Evolutionary conservation across 306 rosid genomes (phyloP).

Genomic region (Myrica gale): DNA sequence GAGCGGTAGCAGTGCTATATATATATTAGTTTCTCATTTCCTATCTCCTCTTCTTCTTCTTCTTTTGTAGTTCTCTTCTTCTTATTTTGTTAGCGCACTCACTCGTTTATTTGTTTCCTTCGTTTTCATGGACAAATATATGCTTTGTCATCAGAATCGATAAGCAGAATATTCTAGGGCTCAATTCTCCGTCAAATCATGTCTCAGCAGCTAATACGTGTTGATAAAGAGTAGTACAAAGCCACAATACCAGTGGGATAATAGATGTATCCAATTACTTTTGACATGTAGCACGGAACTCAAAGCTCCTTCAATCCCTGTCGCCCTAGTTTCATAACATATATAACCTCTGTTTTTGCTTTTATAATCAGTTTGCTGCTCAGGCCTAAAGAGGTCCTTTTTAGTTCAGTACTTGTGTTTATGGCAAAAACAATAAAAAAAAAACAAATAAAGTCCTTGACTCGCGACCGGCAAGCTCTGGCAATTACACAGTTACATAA

Average conservation of each 20-base stretch:
- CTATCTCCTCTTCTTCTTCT: background rate
- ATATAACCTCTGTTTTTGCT: slow-evolving; percentile 20
- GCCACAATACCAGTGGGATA: slow-evolving; percentile 34
- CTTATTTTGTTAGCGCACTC: background rate
- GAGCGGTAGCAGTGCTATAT: too few species aligned
- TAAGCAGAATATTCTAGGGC: background rate
- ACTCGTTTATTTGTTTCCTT: background rate
- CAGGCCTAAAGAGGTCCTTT: slow-evolving; percentile 48
- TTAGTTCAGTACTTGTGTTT: background rate
- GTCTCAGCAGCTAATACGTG: background rate
- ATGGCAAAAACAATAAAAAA: slow-evolving; percentile 20
- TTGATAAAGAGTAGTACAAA: background rate
- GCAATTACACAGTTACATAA: slow-evolving; percentile 45
- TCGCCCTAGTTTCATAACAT: slow-evolving; percentile 14
- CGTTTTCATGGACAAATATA: background rate
- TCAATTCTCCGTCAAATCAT: background rate
- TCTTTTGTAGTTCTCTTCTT: background rate
- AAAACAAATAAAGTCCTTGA: background rate
- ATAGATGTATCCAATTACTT: slow-evolving; percentile 39
- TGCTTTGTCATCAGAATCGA: background rate
- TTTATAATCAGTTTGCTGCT: slow-evolving; percentile 34
- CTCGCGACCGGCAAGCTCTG: slow-evolving; percentile 41
- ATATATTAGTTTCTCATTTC: too few species aligned
- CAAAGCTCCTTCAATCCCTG: slow-evolving; percentile 25
- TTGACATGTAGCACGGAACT: slow-evolving; percentile 30